Evolutionary conservation across 2,329 filamentous ascomycete genomes (phyloP).

Genomic region (Penicillium psychrosexuale): DNA sequence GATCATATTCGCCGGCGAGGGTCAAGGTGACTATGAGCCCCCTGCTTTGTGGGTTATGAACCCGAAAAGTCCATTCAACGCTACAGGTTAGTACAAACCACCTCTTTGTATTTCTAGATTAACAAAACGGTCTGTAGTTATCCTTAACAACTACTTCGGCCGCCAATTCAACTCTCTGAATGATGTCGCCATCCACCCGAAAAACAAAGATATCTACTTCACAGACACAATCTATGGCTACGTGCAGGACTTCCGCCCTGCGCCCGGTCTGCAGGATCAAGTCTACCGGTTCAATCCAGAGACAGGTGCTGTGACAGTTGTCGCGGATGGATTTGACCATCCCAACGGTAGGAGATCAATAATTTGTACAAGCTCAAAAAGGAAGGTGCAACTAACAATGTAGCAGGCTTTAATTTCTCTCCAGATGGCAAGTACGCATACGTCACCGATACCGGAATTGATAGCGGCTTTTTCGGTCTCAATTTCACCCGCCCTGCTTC

Average conservation of each 20-base stretch:
- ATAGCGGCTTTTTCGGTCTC: constrained; percentile 15
- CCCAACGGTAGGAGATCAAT: constrained; percentile 10
- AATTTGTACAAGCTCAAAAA: neutral
- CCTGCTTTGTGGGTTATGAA: constrained; percentile 20
- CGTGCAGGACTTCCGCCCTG: constrained; percentile 20
- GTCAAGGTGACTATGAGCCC: constrained; percentile 15
- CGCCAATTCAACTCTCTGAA: constrained; percentile 22
- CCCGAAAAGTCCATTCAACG: constrained; percentile 17
- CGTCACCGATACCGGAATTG: constrained; percentile 19
- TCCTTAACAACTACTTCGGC: constrained; percentile 23
- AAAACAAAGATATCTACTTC: constrained; percentile 21
- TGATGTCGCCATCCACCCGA: constrained; percentile 17
- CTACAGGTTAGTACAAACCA: constrained; percentile 6
- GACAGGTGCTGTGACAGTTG: constrained; percentile 13
- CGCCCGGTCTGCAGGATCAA: constrained; percentile 17
- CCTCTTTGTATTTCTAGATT: neutral
- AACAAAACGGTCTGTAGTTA: constrained; percentile 3
- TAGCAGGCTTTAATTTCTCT: constrained; percentile 17
- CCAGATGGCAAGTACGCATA: constrained; percentile 19
- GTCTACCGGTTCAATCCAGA: constrained; percentile 18
- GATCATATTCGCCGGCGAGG: constrained; percentile 14
- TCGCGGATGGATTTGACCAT: constrained; percentile 13
- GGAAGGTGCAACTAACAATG: neutral
- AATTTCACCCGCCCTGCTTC: constrained; percentile 16
- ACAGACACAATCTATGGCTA: constrained; percentile 21